These are phyloP conservation scores for Thalassiosira exigua DNA, from an alignment of 352 stramenopile genomes.

Conservation along the genomic window DNA sequence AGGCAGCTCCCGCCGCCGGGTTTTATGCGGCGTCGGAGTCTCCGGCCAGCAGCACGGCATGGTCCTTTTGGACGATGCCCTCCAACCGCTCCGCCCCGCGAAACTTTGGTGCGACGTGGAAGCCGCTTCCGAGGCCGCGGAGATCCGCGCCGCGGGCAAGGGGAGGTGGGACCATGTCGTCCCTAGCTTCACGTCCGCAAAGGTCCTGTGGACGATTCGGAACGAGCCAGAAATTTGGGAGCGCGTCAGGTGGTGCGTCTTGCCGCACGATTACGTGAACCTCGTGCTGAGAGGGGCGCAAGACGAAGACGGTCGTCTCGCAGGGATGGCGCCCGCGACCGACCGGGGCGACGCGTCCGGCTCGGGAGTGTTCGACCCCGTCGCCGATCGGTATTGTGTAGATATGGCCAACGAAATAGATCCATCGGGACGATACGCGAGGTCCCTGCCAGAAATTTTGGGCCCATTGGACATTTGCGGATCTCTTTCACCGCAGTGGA, in stretches of 20 bases:
- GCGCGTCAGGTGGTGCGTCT: conserved; percentile 26
- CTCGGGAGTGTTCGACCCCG: conserved; percentile 32
- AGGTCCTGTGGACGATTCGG: conserved; percentile 52
- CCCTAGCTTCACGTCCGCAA: conserved; percentile 39
- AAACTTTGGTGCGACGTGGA: conserved; percentile 64
- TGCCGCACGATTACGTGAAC: conserved; percentile 59
- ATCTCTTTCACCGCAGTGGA: conserved; percentile 30
- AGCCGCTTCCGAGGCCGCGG: conserved; percentile 21
- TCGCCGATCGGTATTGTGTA: conserved; percentile 7
- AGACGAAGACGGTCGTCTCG: background rate
- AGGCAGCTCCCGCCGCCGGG: background rate
- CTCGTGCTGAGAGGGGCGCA: conserved; percentile 14
- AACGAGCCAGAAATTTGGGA: conserved; percentile 46
- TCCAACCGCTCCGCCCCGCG: conserved; percentile 30
- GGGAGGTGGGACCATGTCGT: conserved; percentile 12
- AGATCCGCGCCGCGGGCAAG: background rate
- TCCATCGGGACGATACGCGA: conserved; percentile 10
- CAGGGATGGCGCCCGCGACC: conserved; percentile 15
- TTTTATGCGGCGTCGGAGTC: conserved; percentile 40
- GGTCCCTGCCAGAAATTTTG: conserved; percentile 38
- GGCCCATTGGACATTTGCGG: conserved; percentile 26
- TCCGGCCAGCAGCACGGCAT: conserved; percentile 57
- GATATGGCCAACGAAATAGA: conserved; percentile 30
- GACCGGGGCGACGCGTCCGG: conserved; percentile 57
- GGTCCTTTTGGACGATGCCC: conserved; percentile 29